Evolutionary conservation across 495 filamentous ascomycete genomes (phyloP), one percentile per base, ranked within the genome.

Genomic region (Neurospora sp.): DNA sequence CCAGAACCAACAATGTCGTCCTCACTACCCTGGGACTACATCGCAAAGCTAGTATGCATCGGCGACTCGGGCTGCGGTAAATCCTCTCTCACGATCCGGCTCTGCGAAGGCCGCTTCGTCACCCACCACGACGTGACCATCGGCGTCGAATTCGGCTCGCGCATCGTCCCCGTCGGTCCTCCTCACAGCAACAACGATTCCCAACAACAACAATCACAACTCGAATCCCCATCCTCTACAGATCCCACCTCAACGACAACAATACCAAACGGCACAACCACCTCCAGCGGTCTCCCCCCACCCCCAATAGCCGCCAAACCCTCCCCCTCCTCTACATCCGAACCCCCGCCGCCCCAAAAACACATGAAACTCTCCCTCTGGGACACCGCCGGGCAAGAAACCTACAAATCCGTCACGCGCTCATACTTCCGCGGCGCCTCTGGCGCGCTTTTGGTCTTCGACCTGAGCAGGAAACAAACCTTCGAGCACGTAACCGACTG

Each of bases 351-450:
- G 27, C 79, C 77, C 11, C 90, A 92, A 80, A 93, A 94, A 77
- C 90, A 91, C 81, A 93, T 92, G 91, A 93, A 93, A 76, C 82
- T 88, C 41, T 84, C 81, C 71, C 81, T 99, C 16, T 98, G 96
- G 96, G 96, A 99, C 81, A 99, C 96, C 0, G 96, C 96, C 35
- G 96, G 96, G 5, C 96, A 99, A 79, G 96, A 99, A 85, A 97
- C 93, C 42, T 97, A 97, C 85, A 96, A 96, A 79, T 93, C 92
- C 69, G 94, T 99, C 74, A 99, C 96, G 6, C 89, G 94, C 35
- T 94, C 91, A 69, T 99, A 99, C 83, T 99, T 99, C 83, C 90
- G 96, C 39, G 96, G 96, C 76, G 94, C 94, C 2, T 93, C 90
- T 0, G 95, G 96, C 59, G 96, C 95, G 7, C 86, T 99, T 4